Percentiles rank a stretch among this genome's conserved stretches.
phyloP scores from a whole-genome alignment of 176 grass and related monocot species.

The Oropetium thomaeum region DNA sequence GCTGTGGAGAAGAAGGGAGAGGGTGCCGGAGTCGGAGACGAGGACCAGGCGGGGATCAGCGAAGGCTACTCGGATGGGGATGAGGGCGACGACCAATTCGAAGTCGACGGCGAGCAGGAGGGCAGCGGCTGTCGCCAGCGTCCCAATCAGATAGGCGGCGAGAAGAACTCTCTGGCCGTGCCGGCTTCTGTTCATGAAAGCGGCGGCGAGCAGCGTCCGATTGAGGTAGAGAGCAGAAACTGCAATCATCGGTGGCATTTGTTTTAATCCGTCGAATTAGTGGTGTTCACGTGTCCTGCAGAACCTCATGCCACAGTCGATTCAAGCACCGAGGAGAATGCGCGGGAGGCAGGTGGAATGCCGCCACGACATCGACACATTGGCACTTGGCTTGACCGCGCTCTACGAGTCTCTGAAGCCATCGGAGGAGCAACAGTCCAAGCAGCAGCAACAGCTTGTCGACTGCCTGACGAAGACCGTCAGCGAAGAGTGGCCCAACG shows the following conservation, averaged over 20 bases:
- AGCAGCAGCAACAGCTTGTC: conserved; percentile 41
- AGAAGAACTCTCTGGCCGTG: neutral
- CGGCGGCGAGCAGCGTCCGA: neutral
- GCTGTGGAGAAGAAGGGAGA: conserved; percentile 27
- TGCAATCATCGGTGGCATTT: too few relatives aligned
- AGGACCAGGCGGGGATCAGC: neutral
- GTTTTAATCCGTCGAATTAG: too few relatives aligned
- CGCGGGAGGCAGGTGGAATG: conserved; percentile 20
- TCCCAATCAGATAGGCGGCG: neutral
- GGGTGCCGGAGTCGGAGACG: neutral
- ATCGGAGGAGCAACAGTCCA: conserved; percentile 31
- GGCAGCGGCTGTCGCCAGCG: neutral
- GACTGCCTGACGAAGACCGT: conserved; percentile 30
- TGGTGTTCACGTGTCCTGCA: neutral
- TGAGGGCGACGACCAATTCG: conserved; percentile 4
- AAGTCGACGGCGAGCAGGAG: neutral
- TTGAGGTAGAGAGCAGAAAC: conserved; percentile 1
- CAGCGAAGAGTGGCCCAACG: conserved; percentile 48
- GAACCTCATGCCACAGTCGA: neutral
- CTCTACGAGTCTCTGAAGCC: conserved; percentile 55
- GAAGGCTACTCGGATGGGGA: conserved; percentile 24
- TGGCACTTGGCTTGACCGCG: conserved; percentile 24
- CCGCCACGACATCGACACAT: conserved; percentile 34
- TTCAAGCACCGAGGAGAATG: neutral
- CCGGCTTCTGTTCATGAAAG: neutral